Conservation (phyloP, 2,329 filamentous ascomycete species). For the Sporothrix globosa region DNA sequence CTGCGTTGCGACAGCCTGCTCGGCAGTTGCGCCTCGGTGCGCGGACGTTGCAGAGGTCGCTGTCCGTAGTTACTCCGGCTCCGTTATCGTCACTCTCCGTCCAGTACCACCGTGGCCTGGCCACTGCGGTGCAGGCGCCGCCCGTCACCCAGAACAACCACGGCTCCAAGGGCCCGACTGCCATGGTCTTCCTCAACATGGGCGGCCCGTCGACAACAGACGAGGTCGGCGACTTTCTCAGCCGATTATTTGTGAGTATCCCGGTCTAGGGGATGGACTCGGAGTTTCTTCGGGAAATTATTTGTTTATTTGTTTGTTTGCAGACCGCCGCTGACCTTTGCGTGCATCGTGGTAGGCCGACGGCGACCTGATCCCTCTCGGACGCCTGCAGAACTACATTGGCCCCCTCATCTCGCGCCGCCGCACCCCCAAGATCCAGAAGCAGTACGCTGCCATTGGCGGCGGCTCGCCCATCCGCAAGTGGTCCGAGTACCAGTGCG, state of each 20-base stretch:
- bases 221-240: slow-evolving; percentile 88
- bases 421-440: slow-evolving; percentile 92
- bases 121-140: slow-evolving; percentile 61
- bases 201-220: slow-evolving; percentile 86
- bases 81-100: slow-evolving; percentile 9
- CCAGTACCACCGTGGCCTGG: slow-evolving; percentile 53
- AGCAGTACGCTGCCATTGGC: slow-evolving; percentile 93
- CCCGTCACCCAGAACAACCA: slow-evolving; percentile 79
- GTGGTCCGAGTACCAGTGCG: slow-evolving; percentile 93
- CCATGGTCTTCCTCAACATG: slow-evolving; percentile 99
- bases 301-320: too few species aligned
- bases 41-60: slow-evolving; percentile 14
- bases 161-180: slow-evolving; percentile 77
- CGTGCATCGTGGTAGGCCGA: slow-evolving; percentile 65
- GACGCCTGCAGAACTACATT: slow-evolving; percentile 85
- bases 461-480: slow-evolving; percentile 97
- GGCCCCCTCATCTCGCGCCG: slow-evolving; percentile 84
- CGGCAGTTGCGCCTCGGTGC: slow-evolving; percentile 33
- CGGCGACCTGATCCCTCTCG: slow-evolving; percentile 92
- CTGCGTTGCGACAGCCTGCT: slow-evolving; percentile 46
- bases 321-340: not conserved
- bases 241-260: slow-evolving; percentile 78
- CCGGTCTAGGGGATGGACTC: not conserved
- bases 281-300: not conserved
- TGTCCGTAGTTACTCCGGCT: not conserved